Evolutionary conservation across 768 basidiomycete species (phyloP).

Genomic region (Crassisporium funariophilum): DNA sequence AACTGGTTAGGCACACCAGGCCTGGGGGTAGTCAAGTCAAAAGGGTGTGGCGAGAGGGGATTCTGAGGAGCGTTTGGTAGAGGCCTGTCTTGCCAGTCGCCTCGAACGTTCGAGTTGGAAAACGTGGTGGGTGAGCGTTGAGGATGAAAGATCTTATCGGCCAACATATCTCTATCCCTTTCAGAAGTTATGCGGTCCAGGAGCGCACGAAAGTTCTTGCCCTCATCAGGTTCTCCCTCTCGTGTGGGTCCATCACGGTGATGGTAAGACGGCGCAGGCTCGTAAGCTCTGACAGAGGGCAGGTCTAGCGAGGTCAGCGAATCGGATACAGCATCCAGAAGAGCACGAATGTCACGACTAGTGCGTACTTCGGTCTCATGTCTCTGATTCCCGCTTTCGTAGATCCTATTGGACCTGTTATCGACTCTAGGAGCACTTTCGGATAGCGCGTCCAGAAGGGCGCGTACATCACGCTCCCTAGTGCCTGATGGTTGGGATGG

Average conservation of each 20-base stretch:
- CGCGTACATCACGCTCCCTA: conserved; percentile 18
- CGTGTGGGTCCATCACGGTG: conserved; percentile 1
- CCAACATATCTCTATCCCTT: conserved; percentile 3
- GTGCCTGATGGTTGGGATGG: not conserved
- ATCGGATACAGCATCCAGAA: conserved; percentile 22
- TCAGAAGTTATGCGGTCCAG: conserved; percentile 12
- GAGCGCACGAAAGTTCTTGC: conserved; percentile 9
- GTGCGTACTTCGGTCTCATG: not conserved
- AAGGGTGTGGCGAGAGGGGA: too few species aligned
- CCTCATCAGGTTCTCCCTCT: not conserved
- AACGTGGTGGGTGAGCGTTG: not conserved
- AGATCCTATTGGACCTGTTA: not conserved
- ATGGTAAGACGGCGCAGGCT: not conserved
- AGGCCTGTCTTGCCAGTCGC: too few species aligned
- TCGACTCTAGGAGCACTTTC: not conserved
- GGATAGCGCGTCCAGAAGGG: conserved; percentile 15
- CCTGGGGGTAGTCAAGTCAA: too few species aligned
- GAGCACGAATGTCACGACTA: conserved; percentile 17
- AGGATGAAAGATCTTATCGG: not conserved
- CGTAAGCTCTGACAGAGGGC: not conserved
- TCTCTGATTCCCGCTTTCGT: not conserved
- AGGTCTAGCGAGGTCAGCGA: not conserved
- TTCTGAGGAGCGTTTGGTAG: too few species aligned
- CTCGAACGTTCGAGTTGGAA: not conserved
- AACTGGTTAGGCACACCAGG: too few species aligned